Evolutionary conservation across 2,329 filamentous ascomycete genomes (phyloP).

Genomic region (Thermomyces lanuginosus): DNA sequence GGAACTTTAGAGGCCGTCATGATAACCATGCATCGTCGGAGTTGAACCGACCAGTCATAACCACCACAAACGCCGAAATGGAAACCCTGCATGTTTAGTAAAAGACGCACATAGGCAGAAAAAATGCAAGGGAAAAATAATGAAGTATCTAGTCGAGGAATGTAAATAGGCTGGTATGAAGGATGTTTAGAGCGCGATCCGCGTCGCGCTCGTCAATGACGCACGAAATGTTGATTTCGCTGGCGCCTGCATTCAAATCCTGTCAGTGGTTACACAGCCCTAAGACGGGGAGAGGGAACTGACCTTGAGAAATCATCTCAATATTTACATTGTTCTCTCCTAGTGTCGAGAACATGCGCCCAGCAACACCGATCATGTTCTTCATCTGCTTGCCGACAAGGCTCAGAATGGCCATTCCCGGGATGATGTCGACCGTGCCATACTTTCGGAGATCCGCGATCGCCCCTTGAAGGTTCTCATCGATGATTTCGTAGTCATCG

Average conservation of each 20-base stretch:
- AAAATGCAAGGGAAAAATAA: too few species aligned
- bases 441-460: constrained; percentile 60
- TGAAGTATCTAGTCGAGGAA: constrained; percentile 91
- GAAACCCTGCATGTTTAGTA: too few species aligned
- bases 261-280: background rate
- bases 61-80: too few species aligned
- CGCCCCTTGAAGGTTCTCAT: constrained; percentile 47
- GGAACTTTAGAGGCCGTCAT: too few species aligned
- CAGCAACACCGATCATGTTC: constrained; percentile 88
- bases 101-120: too few species aligned
- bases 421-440: constrained; percentile 78
- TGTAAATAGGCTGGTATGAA: constrained; percentile 93
- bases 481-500: constrained; percentile 39
- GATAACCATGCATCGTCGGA: too few species aligned
- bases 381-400: constrained; percentile 93
- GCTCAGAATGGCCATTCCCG: constrained; percentile 88
- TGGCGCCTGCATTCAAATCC: constrained; percentile 49
- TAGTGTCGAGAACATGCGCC: constrained; percentile 85
- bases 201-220: constrained; percentile 87
- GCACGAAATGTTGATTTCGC: constrained; percentile 98
- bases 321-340: constrained; percentile 92
- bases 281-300: constrained; percentile 13
- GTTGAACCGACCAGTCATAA: too few species aligned
- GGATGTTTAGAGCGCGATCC: constrained; percentile 81
- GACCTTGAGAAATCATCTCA: constrained; percentile 98